Evolutionary conservation across 2,329 filamentous ascomycete genomes (phyloP), one percentile per base, ranked within the genome.

Genomic region (Diaporthe australafricana): DNA sequence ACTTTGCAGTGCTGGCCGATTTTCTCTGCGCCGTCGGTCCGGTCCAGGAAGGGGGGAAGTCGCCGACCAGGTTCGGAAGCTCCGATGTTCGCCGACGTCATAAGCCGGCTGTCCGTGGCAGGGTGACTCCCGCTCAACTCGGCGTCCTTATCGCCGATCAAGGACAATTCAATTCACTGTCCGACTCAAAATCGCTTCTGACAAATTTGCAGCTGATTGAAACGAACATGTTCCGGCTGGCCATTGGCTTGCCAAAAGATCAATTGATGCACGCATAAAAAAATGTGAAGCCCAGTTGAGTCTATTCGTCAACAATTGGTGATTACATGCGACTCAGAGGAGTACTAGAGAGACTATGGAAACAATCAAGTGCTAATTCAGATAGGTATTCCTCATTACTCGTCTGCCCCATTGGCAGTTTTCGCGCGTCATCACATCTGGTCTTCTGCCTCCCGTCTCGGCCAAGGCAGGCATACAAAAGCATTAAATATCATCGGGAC

Each of bases 301-400:
- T n/a, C n/a, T 35, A 32, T 38, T 56, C 11, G 20, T 22, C n/a
- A 9, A 22, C 32, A 38, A 38, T 56, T 56, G 32, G 53, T 50
- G 30, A 65, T 65, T 65, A 65, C 60, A 65, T 65, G 30, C n/a
- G 38, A 48, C 20, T n/a, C 50, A 68, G 22, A 38, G 40, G 32
- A 68, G 68, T 52, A 68, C 56, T 57, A 50, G 53, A 40, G 53
- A 30, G 17, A 55, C 47, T n/a, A 57, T 55, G 45, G 57, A 68
- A 70, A 45, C 45, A 50, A 65, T n/a, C 60, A 70, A 42, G 42
- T 62, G 68, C 69, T 68, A 68, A 60, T 35, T 45, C 30, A 62
- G 62, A 52, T 69, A 60, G 69, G 57, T 73, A 72, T 71, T 48
- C 45, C 72, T 68, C 65, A 67, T 50, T 65, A 55, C 52, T 67